Conservation (phyloP, 148 eudicot genomes). For the Polygonum aviculare region DNA sequence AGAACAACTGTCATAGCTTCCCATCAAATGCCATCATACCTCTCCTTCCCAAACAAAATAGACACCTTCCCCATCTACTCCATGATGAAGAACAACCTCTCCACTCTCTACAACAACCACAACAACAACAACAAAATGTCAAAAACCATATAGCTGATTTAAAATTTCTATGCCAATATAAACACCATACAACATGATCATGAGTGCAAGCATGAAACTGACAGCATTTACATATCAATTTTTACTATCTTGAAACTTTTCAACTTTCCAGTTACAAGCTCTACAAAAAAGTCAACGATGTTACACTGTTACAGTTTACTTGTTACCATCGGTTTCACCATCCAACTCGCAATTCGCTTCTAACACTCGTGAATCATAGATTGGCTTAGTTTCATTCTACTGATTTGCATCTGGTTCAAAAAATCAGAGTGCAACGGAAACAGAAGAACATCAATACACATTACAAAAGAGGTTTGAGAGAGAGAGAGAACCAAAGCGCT, state of each 20-base stretch:
- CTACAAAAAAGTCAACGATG: not conserved
- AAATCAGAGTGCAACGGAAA: not conserved
- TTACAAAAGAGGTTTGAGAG: not conserved
- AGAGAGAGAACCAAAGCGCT: constrained; percentile 41
- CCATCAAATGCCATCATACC: constrained; percentile 29
- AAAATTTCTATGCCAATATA: not conserved
- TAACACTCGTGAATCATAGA: not conserved
- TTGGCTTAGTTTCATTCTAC: not conserved
- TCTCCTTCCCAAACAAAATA: constrained; percentile 89
- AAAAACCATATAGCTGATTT: not conserved
- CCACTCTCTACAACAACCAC: constrained; percentile 38
- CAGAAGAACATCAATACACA: not conserved
- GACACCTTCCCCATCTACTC: constrained; percentile 58
- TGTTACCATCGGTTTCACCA: not conserved
- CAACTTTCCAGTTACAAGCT: not conserved
- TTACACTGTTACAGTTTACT: not conserved
- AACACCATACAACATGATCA: not conserved
- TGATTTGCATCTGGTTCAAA: not conserved
- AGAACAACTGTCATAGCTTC: not conserved
- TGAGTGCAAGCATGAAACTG: not conserved
- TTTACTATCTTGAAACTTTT: not conserved
- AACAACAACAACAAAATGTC: not conserved
- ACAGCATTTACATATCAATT: not conserved
- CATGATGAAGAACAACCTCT: constrained; percentile 67
- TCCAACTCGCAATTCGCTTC: not conserved